Evolutionary conservation across 768 basidiomycete genomes (phyloP), one percentile per base, ranked within the genome.

Genomic region (Xerocomus potaroensis): DNA sequence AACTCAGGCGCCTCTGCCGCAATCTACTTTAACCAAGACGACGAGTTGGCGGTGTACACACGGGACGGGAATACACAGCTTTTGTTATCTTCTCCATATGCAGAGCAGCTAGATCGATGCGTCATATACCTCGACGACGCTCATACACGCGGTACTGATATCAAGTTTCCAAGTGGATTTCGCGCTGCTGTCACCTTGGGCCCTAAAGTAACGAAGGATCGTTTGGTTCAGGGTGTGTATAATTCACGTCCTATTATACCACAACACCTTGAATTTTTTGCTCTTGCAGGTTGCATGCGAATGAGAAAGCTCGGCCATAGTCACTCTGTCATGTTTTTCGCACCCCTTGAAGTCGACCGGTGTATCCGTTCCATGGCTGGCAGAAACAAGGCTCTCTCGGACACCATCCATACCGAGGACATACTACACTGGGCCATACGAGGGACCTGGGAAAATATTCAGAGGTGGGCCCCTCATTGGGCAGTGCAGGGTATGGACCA

Each of bases 221-320:
- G 47, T 14, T 48, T 58, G n/a, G 47, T 23, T 19, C 57, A 57
- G 29, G 55, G 56, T 53, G 27, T 14, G 26, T n/a, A n/a, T n/a
- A n/a, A n/a, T n/a, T n/a, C n/a, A n/a, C n/a, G n/a, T n/a, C n/a
- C n/a, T n/a, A n/a, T n/a, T n/a, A n/a, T n/a, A n/a, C n/a, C n/a
- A n/a, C n/a, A n/a, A n/a, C n/a, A n/a, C n/a, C 10, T 37, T 33
- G 38, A 11, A 49, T 7, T 3, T 8, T 8, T 21, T n/a, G 8
- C 2, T 8, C n/a, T 12, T 58, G 60, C 8, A 77, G 77, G 75
- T 11, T 78, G 77, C 41, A 79, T 78, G 78, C 66, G 77, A 8
- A 77, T 79, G 76, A 67, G 78, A 9, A 68, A 67, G 50, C 66
- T 79, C 0, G 77, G 77, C 15, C 53, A 60, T 6, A 71, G 69